phyloP scores from a whole-genome alignment of 208 protist genomes.

The Porcisia deanei region DNA sequence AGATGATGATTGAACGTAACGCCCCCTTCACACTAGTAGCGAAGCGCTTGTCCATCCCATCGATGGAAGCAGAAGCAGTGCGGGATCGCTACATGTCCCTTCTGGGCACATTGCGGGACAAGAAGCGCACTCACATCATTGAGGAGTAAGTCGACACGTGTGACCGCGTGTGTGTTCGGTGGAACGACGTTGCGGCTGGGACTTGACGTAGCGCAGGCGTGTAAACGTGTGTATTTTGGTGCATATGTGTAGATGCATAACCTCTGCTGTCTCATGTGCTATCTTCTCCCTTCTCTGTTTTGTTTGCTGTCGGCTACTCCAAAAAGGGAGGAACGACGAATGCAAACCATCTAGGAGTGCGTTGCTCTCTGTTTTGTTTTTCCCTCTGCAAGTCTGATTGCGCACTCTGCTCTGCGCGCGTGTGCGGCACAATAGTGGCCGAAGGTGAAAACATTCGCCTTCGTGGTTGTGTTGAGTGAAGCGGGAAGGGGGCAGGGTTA shows the following conservation, averaged over 20 bases:
- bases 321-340: not conserved
- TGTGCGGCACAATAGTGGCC: not conserved
- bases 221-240: no score
- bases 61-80: conserved; percentile 19
- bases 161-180: not conserved
- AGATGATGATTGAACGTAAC: conserved; percentile 78
- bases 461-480: no score
- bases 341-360: not conserved
- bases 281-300: not conserved
- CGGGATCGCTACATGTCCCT: conserved; percentile 28
- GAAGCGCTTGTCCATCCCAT: conserved; percentile 43
- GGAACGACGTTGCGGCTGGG: not conserved
- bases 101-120: conserved; percentile 22
- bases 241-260: not conserved
- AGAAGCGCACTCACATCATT: conserved; percentile 33
- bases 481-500: no score
- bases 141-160: conserved; percentile 15
- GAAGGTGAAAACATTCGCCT: no score
- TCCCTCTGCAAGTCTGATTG: no score
- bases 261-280: conserved; percentile 1
- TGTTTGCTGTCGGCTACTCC: not conserved
- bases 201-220: not conserved
- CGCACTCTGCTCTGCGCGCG: not conserved
- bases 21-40: conserved; percentile 67
- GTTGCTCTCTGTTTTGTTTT: not conserved